Conservation (phyloP, 352 stramenopile species). For the Pythium apleroticum region DNA sequence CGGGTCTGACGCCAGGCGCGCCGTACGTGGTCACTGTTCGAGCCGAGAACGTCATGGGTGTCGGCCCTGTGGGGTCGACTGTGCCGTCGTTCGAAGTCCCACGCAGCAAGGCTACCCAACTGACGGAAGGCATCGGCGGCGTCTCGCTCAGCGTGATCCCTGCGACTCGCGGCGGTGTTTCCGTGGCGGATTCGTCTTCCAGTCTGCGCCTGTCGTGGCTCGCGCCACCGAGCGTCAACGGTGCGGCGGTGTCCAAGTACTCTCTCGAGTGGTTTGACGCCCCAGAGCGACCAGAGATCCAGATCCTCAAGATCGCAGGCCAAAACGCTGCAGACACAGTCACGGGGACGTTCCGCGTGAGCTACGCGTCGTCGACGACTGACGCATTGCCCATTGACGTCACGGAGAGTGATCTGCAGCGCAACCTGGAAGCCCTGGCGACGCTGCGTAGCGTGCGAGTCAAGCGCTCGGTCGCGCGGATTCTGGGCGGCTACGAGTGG, state of each 20-base stretch:
- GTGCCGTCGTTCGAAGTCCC: conserved; percentile 61
- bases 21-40: conserved; percentile 56
- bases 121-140: conserved; percentile 47
- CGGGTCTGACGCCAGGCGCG: conserved; percentile 37
- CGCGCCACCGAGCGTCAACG: conserved; percentile 36
- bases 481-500: conserved; percentile 66
- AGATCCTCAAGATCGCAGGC: conserved; percentile 69
- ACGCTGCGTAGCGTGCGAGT: conserved; percentile 78
- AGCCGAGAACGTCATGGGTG: conserved; percentile 79
- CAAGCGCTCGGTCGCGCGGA: conserved; percentile 42
- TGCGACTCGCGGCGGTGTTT: conserved; percentile 19
- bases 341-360: conserved; percentile 74
- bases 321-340: conserved; percentile 37
- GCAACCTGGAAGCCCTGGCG: conserved; percentile 53
- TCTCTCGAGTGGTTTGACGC: conserved; percentile 74
- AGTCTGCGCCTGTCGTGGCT: conserved; percentile 62
- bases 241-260: conserved; percentile 58
- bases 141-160: conserved; percentile 58
- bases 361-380: conserved; percentile 49
- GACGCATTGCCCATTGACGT: conserved; percentile 56
- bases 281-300: conserved; percentile 49
- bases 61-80: conserved; percentile 30
- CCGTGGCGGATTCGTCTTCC: conserved; percentile 39
- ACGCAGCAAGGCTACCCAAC: conserved; percentile 45
- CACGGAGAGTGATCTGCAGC: conserved; percentile 60